Conservation (phyloP, 2,329 filamentous ascomycete genomes). For the Elsinoe necatrix region DNA sequence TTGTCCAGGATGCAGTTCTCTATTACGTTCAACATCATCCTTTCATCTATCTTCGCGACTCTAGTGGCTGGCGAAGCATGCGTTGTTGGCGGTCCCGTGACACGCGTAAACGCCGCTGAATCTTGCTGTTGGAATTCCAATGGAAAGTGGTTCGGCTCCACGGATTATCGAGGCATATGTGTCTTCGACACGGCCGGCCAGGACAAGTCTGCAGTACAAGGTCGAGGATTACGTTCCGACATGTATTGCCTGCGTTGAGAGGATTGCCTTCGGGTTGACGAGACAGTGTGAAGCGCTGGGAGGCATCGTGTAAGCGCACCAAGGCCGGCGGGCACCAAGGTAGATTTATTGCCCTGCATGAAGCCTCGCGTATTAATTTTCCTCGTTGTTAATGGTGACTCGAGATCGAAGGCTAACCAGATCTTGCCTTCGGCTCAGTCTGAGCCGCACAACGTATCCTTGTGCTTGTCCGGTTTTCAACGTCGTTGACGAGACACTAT, state of each 20-base stretch:
- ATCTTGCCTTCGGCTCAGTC: no score
- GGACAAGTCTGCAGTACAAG: conserved; percentile 2
- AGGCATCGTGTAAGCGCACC: background rate
- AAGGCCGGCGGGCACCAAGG: background rate
- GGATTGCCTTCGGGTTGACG: conserved; percentile 13
- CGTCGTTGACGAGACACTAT: no score
- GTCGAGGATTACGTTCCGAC: conserved; percentile 5
- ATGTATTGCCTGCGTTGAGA: conserved; percentile 16
- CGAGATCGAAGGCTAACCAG: no score
- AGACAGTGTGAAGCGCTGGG: background rate
- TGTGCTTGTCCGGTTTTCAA: no score
- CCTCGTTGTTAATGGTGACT: no score
- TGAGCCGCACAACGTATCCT: no score
- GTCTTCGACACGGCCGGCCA: conserved; percentile 5
- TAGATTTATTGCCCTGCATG: background rate
- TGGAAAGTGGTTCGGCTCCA: conserved; percentile 12
- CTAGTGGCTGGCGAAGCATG: conserved; percentile 16
- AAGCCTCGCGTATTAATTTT: no score
- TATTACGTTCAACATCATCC: conserved; percentile 7
- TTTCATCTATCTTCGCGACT: conserved; percentile 12
- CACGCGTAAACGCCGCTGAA: conserved; percentile 10
- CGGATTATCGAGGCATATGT: conserved; percentile 11
- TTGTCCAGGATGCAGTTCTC: background rate
- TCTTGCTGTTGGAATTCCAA: conserved; percentile 8
- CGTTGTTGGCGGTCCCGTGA: conserved; percentile 13